These are phyloP conservation scores for Paecilomyces niveus DNA, from an alignment of 2,329 filamentous ascomycete genomes.

Conservation along the genomic window DNA sequence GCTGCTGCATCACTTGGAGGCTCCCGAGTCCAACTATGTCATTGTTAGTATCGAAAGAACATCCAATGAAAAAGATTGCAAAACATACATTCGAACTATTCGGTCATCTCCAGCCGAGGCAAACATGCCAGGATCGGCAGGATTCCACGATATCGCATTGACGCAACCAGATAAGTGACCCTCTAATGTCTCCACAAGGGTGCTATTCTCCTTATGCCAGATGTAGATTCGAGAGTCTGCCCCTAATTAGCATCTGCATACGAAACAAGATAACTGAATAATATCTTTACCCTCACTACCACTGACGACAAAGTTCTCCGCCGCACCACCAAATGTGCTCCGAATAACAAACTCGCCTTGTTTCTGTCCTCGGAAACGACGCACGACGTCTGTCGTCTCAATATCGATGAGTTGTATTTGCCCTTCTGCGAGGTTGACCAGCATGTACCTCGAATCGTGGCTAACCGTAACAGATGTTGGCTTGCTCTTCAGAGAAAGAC, in stretches of 20 bases:
- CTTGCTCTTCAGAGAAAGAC: slow-evolving; percentile 61
- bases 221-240: slow-evolving; percentile 68
- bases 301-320: slow-evolving; percentile 84
- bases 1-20: slow-evolving; percentile 15
- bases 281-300: slow-evolving; percentile 71
- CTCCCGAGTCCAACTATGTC: slow-evolving; percentile 29
- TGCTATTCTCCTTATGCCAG: slow-evolving; percentile 81
- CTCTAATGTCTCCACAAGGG: slow-evolving; percentile 65
- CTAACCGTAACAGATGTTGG: slow-evolving; percentile 77
- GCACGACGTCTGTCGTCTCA: slow-evolving; percentile 61
- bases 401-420: slow-evolving; percentile 75
- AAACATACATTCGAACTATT: slow-evolving; percentile 72
- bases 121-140: slow-evolving; percentile 1
- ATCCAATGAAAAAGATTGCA: not conserved
- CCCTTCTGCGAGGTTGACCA: slow-evolving; percentile 74
- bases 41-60: slow-evolving; percentile 1
- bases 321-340: slow-evolving; percentile 77
- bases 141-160: slow-evolving; percentile 56
- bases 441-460: slow-evolving; percentile 68
- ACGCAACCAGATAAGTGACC: slow-evolving; percentile 70
- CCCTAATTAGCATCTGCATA: not conserved
- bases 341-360: slow-evolving; percentile 75
- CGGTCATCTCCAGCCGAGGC: slow-evolving; percentile 64
- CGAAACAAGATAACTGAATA: slow-evolving; percentile 5
- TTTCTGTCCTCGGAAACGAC: slow-evolving; percentile 67